Base-by-base conservation (phyloP, 495 filamentous ascomycete genomes). In the Gamarada debralockiae region DNA sequence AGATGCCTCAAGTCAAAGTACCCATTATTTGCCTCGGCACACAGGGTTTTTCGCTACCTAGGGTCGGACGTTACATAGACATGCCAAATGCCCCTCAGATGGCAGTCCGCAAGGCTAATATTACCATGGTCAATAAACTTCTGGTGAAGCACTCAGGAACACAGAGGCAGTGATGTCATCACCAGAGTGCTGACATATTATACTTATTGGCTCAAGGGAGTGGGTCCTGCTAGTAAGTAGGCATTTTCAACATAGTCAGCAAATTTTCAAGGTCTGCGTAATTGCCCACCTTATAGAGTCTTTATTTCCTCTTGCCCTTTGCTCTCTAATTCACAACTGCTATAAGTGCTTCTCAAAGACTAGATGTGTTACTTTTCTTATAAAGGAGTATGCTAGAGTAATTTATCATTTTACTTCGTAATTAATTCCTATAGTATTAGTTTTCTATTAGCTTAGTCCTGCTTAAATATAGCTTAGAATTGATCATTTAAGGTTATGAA, bases 201-300 rank as follows among this genome's bases (percentile, higher is more conserved):
- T 23, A 4, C 21, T 22, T 44, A 44, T 44, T 44, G 41, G 20
- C 6, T 44, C n/a, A 44, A 48, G 31, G 45, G 21, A 48, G 45
- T 48, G 45, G 45, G 31, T 48, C 45, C 17, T 23, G 45, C 45
- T 48, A 48, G 45, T 34, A 48, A 48, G 45, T 48, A 23, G 45
- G 25, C 12, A 48, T 48, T 29, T 48, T 27, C 22, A 29, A 36
- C 25, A 14, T 34, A 8, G 22, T 48, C 45, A 48, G 45, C 43
- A 47, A 4, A 34, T 48, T 34, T 34, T 33, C 45, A 34, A 8
- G 45, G 45, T 48, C 27, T 48, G 45, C 3, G 29, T 9, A 9
- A 48, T 48, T 23, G 22, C 45, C 45, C 45, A 48, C 45, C 45
- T 48, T 34, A 15, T 23, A 17, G 42, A 45, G 42, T 45, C 42